Evolutionary conservation across 441 rosid genomes (phyloP).

Genomic region (Adansonia gregorii): DNA sequence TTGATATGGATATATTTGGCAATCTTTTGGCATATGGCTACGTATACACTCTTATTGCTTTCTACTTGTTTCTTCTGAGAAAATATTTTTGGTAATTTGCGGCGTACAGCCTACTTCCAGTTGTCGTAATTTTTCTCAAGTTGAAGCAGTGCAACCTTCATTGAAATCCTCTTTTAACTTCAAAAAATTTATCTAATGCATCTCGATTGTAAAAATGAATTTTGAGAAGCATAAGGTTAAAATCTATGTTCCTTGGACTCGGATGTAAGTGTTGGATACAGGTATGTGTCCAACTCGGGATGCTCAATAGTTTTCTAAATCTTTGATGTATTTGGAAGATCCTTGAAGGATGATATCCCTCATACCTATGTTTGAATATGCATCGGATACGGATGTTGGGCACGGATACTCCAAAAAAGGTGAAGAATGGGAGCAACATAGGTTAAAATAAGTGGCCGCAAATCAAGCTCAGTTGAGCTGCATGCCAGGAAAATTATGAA

Average conservation of each 20-base stretch:
- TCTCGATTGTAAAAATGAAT: not conserved
- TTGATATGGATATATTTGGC: not conserved
- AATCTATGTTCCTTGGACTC: no score
- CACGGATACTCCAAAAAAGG: no score
- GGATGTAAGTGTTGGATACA: no score
- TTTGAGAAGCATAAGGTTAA: not conserved
- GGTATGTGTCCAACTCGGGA: no score
- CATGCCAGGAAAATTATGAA: not conserved
- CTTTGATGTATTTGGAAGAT: no score
- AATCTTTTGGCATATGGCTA: not conserved
- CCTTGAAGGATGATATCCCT: no score
- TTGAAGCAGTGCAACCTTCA: not conserved
- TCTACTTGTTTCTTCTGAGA: not conserved
- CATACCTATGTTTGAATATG: no score
- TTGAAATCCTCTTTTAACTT: not conserved
- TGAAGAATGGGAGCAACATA: not conserved
- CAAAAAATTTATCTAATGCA: not conserved
- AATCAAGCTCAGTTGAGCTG: not conserved
- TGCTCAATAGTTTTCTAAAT: no score
- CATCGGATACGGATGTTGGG: no score
- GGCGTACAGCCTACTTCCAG: not conserved
- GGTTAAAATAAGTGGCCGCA: not conserved
- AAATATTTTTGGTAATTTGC: not conserved
- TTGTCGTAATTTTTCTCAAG: not conserved
- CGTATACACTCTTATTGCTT: constrained; percentile 1